A percentile compares a stretch with the other conserved stretches of the same genome.
These are phyloP conservation scores for Eutrema yunnanense DNA, from an alignment of 345 rosid genomes.

Conservation along the genomic window DNA sequence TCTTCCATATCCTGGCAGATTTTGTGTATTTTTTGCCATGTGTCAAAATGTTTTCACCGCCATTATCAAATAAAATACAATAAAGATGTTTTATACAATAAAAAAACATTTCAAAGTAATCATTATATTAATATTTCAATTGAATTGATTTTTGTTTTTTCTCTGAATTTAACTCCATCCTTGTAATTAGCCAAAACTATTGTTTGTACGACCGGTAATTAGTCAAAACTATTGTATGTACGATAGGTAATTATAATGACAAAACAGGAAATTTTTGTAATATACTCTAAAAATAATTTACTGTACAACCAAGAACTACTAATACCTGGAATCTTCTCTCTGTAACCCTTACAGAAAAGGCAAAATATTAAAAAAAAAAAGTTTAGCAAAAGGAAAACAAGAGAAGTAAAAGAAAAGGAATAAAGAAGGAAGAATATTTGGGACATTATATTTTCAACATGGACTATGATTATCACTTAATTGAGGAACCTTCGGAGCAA, in stretches of 20 bases:
- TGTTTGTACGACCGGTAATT: neutral
- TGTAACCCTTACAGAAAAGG: neutral
- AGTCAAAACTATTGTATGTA: neutral
- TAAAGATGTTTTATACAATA: neutral
- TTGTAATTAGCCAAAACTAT: neutral
- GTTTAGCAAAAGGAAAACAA: neutral
- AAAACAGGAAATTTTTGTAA: neutral
- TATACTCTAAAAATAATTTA: neutral
- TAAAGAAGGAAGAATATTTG: slow-evolving; percentile 1
- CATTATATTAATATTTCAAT: neutral
- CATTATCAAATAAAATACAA: neutral
- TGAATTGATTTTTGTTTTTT: neutral
- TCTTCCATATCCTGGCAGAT: neutral
- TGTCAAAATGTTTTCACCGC: neutral
- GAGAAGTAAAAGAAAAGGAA: neutral
- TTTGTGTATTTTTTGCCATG: neutral
- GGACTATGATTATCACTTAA: slow-evolving; percentile 18
- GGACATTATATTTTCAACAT: slow-evolving; percentile 7
- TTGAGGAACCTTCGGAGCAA: slow-evolving; percentile 29
- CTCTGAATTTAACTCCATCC: neutral
- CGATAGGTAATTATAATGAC: neutral
- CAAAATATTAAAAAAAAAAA: neutral
- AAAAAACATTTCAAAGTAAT: too few species aligned
- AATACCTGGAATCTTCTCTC: neutral
- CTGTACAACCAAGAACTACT: neutral